Percentiles rank a stretch among this genome's conserved stretches.
Conservation (phyloP, 768 basidiomycete species). For the Sporobolomyces phaffii region DNA sequence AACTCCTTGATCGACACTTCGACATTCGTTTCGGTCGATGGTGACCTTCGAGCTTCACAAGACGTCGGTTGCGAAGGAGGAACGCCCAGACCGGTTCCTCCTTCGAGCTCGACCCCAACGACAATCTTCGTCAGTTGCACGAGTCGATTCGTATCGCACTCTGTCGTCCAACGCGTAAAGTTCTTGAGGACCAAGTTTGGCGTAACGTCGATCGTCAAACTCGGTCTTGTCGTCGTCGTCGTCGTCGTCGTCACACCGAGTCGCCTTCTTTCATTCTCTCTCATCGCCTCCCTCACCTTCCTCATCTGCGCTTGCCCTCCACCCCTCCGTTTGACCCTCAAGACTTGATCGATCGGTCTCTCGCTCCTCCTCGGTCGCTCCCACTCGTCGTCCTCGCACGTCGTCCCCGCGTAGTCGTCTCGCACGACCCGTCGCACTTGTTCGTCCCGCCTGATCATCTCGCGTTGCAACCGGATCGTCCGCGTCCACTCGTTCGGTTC, state of each 20-base stretch:
- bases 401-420: not conserved
- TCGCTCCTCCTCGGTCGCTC: not conserved
- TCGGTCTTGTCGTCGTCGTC: not conserved
- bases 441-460: slow-evolving; percentile 9
- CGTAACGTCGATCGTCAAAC: not conserved
- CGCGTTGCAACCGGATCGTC: slow-evolving; percentile 1
- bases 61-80: too few relatives aligned
- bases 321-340: not conserved
- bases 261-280: not conserved
- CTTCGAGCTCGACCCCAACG: slow-evolving; percentile 19
- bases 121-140: not conserved
- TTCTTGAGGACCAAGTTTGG: slow-evolving; percentile 5
- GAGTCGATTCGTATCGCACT: not conserved
- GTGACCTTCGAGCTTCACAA: too few relatives aligned
- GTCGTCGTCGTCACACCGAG: not conserved
- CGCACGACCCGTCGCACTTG: not conserved
- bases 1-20: not conserved
- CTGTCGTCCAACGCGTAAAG: not conserved
- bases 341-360: not conserved
- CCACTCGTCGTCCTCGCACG: too few relatives aligned
- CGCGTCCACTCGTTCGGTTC: not conserved
- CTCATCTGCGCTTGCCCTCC: slow-evolving; percentile 1
- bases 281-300: not conserved
- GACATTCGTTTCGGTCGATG: not conserved
- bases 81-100: not conserved